These are phyloP conservation scores for Sextonia rubra DNA, from an alignment of 164 flowering plant genomes.

Conservation along the genomic window DNA sequence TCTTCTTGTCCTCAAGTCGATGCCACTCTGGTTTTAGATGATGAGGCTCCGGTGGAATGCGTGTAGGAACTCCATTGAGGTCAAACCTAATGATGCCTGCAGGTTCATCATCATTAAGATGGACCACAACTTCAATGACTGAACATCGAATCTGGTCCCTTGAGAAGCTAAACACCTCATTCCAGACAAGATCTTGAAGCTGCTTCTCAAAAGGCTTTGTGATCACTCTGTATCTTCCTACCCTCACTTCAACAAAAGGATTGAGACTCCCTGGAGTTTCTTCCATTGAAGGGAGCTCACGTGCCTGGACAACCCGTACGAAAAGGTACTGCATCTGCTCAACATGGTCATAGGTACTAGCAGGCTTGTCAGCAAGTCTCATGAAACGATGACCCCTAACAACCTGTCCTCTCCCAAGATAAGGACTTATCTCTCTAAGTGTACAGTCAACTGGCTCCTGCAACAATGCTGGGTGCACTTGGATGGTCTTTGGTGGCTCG, in stretches of 20 bases:
- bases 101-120: slow-evolving; percentile 66
- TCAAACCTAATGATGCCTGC: slow-evolving; percentile 79
- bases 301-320: slow-evolving; percentile 88
- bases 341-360: slow-evolving; percentile 85
- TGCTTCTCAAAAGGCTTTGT: slow-evolving; percentile 73
- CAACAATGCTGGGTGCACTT: slow-evolving; percentile 44
- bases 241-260: slow-evolving; percentile 82
- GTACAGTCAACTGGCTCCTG: slow-evolving; percentile 74
- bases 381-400: slow-evolving; percentile 76
- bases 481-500: slow-evolving; percentile 55
- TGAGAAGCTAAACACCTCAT: slow-evolving; percentile 77
- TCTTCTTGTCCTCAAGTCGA: slow-evolving; percentile 67
- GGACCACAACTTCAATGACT: slow-evolving; percentile 66
- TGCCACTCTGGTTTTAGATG: slow-evolving; percentile 93
- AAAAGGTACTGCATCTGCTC: slow-evolving; percentile 82
- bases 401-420: slow-evolving; percentile 84
- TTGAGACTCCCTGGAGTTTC: slow-evolving; percentile 84
- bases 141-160: slow-evolving; percentile 77
- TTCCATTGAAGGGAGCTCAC: slow-evolving; percentile 68
- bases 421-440: slow-evolving; percentile 87
- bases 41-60: slow-evolving; percentile 83
- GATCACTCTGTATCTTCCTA: slow-evolving; percentile 79
- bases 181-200: slow-evolving; percentile 71
- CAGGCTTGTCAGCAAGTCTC: slow-evolving; percentile 47
- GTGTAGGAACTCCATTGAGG: slow-evolving; percentile 68